A percentile compares a stretch with the other conserved stretches of the same genome.
phyloP scores from a whole-genome alignment of 495 filamentous ascomycete species.

The Physcia stellaris region DNA sequence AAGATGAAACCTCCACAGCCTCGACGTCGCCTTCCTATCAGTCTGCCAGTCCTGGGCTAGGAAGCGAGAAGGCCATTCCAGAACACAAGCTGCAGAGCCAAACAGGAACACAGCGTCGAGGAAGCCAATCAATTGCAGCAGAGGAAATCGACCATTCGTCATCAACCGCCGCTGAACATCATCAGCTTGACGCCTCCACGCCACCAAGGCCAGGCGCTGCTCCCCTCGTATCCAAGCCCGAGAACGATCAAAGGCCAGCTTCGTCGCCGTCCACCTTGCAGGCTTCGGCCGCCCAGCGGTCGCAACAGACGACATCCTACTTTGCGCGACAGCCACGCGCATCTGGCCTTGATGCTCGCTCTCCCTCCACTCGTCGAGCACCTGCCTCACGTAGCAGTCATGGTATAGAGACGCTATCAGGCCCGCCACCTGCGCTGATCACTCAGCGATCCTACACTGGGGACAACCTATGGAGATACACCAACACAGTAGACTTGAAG shows the following conservation, averaged over 20 bases:
- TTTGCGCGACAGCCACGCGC: slow-evolving; percentile 19
- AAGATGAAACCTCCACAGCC: no score
- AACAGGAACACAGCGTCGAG: no score
- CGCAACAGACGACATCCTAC: slow-evolving; percentile 15
- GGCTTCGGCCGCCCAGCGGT: background rate
- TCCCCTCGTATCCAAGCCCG: background rate
- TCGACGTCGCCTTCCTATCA: no score
- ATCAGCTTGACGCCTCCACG: no score
- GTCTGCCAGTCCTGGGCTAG: no score
- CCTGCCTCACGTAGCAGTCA: slow-evolving; percentile 30
- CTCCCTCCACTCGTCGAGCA: slow-evolving; percentile 19
- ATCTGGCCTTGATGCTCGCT: slow-evolving; percentile 19
- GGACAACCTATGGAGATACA: slow-evolving; percentile 9
- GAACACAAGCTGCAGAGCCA: no score
- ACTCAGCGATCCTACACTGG: slow-evolving; percentile 26
- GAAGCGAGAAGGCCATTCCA: no score
- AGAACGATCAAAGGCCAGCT: slow-evolving; percentile 1
- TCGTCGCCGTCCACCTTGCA: slow-evolving; percentile 6
- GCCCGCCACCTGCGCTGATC: slow-evolving; percentile 31
- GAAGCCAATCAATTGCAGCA: no score
- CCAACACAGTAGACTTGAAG: slow-evolving; percentile 3
- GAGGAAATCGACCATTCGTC: no score
- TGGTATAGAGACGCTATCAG: slow-evolving; percentile 28
- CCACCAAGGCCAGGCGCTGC: no score
- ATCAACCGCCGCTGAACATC: no score